Evolutionary conservation across 2,329 filamentous ascomycete species (phyloP), one percentile per base, ranked within the genome.

Genomic region (Clonostachys rosea): DNA sequence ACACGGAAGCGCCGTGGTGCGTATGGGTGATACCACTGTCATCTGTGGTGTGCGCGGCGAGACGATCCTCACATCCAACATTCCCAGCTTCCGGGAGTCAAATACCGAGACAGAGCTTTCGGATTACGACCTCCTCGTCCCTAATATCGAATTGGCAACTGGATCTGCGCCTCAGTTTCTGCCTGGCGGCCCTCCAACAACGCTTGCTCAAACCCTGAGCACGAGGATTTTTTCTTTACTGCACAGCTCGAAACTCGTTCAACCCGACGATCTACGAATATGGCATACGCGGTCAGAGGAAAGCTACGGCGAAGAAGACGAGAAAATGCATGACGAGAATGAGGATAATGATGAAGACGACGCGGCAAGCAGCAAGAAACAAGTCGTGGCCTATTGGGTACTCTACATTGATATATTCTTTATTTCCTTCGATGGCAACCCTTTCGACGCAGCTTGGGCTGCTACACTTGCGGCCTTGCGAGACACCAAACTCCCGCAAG

Each of bases 361-460:
- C 5, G 60, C 68, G 6, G 60, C 61, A 37, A 62, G 58, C 14
- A 68, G 64, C 41, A 64, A 69, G 11, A 63, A 62, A 7, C 61
- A 62, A n/a, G 67, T 92, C 11, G 92, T 88, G 62, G 94, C 87
- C 0, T 97, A 95, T 66, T 99, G 92, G 94, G 85, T 89, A 10
- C 81, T 99, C 17, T 96, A 96, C 66, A 88, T 99, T 54, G 92
- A 97, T 61, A 76, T 96, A n/a, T 80, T 96, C 60, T 94, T 96
- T 68, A 86, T 99, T 55, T 95, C 89, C 0, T 83, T 96, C 44
- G 91, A 96, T 53, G 92, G 92, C 6, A 95, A 94, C 59, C 82
- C 90, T 2, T 91, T 97, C 54, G 92, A 99, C 60, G 88, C 89
- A 1, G 89, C 90, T 0, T 97, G 92, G 91, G 79, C 86, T 1